Conservation (phyloP, 129 eudicot species). For the Ambrosia artemisiifolia region DNA sequence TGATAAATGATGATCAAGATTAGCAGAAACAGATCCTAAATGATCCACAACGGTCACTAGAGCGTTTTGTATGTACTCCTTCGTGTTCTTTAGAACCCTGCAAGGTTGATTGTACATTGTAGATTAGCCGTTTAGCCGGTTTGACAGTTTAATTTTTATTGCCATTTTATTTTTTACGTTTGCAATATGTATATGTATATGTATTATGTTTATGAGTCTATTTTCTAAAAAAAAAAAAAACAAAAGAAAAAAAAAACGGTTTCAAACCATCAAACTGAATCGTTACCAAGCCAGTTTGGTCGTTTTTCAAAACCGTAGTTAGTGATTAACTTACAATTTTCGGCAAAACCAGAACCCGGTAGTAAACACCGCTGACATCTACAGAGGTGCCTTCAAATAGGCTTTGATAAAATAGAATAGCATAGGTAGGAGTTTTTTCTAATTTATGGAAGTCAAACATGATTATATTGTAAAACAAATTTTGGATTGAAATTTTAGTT, state of each 20-base stretch:
- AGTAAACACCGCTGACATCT: not conserved
- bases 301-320: too few species aligned
- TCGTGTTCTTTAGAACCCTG: slow-evolving; percentile 67
- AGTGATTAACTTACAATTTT: too few species aligned
- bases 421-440: not conserved
- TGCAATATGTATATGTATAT: too few species aligned
- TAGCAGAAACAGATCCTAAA: slow-evolving; percentile 65
- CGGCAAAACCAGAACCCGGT: too few species aligned
- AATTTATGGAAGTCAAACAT: not conserved
- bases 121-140: not conserved
- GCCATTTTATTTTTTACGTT: not conserved
- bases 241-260: not conserved
- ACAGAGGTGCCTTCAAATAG: not conserved
- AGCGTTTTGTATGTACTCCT: slow-evolving; percentile 60
- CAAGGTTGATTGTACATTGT: not conserved
- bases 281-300: too few species aligned
- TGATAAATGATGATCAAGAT: slow-evolving; percentile 41
- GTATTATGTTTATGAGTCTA: not conserved
- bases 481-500: not conserved
- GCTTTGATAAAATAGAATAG: not conserved
- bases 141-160: not conserved
- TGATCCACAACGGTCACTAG: slow-evolving; percentile 74
- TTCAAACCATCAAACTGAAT: too few species aligned
- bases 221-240: not conserved
- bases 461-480: not conserved